Percentiles rank a stretch among this genome's conserved stretches.
These are phyloP conservation scores for Sclerotinia trifoliorum DNA, from an alignment of 2,329 filamentous ascomycete genomes.

Conservation along the genomic window DNA sequence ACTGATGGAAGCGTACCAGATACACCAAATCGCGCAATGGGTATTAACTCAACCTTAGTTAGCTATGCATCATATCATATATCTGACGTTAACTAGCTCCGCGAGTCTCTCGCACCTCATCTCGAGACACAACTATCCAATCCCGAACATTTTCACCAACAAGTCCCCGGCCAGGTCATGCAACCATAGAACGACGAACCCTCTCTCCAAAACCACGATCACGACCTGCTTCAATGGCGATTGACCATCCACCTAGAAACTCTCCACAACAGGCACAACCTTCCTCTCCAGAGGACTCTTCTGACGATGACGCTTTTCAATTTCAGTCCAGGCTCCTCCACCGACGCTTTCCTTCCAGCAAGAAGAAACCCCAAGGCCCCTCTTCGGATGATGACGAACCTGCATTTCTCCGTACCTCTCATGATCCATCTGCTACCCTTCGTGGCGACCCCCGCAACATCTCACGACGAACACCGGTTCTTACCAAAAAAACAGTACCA, in stretches of 20 bases:
- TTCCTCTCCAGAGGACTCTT: constrained; percentile 32
- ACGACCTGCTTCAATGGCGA: constrained; percentile 25
- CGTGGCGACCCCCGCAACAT: constrained; percentile 34
- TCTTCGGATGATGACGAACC: constrained; percentile 37
- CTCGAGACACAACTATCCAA: constrained; percentile 37
- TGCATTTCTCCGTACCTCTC: constrained; percentile 32
- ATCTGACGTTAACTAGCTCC: constrained; percentile 34
- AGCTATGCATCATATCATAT: not conserved
- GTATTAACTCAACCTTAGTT: constrained; percentile 25
- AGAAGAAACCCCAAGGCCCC: constrained; percentile 34
- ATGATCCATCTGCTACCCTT: constrained; percentile 38
- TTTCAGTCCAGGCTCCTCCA: constrained; percentile 38
- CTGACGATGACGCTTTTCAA: constrained; percentile 31
- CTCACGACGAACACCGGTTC: constrained; percentile 17
- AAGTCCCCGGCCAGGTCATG: constrained; percentile 36
- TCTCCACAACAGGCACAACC: constrained; percentile 27
- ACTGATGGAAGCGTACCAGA: constrained; percentile 31
- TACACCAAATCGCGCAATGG: constrained; percentile 30
- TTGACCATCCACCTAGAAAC: constrained; percentile 20
- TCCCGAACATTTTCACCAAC: constrained; percentile 33
- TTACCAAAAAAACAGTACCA: constrained; percentile 29
- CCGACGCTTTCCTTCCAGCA: constrained; percentile 33
- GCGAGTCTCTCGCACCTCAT: constrained; percentile 38
- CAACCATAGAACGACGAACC: constrained; percentile 31
- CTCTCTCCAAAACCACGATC: constrained; percentile 33